Base-by-base conservation (phyloP, 164 flowering plant species). In the Nymphaea thermarum region DNA sequence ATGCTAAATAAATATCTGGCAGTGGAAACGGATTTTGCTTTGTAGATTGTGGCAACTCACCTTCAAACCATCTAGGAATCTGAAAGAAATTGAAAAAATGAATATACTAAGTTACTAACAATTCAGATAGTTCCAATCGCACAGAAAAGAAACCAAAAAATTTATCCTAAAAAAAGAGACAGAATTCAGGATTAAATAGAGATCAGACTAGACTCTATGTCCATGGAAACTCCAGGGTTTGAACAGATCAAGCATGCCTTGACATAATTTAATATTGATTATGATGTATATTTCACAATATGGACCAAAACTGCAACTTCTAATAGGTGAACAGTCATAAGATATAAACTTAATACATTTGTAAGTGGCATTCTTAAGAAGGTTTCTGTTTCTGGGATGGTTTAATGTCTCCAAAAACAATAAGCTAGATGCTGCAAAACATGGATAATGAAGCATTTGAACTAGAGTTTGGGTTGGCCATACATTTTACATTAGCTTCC, bases 61-160 rank as follows among this genome's bases (percentile, higher is more conserved):
- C 82, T 60, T 71, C 88, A 81, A 80, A 77, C 92, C 93, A 90
- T 68, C 81, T 83, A 43, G 99, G 99, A 76, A 95, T 89, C 99
- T 95, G 86, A 53, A 42, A 44, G 75, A 62, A 62, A 1, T 62
- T 4, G 18, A 17, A 17, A 17, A 41, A 62, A 62, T 51, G 14
- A 51, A 51, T 51, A 51, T 15, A 8, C 14, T 10, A 51, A 25
- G 36, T 25, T 25, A 25, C 36, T 25, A 25, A 25, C 36, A 25
- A 25, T 0, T 25, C 36, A 25, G 36, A 25, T 25, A 25, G 36
- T 25, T 25, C 36, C 36, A 25, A 25, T 25, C 36, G 1, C 36
- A 25, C 16, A 62, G n/a, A 17, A 62, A 17, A 62, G 11, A 62
- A 2, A 62, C 64, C 5, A 17, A 62, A 12, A 62, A 17, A 6